phyloP scores from a whole-genome alignment of 2,329 filamentous ascomycete species.

The Penicillium expansum region DNA sequence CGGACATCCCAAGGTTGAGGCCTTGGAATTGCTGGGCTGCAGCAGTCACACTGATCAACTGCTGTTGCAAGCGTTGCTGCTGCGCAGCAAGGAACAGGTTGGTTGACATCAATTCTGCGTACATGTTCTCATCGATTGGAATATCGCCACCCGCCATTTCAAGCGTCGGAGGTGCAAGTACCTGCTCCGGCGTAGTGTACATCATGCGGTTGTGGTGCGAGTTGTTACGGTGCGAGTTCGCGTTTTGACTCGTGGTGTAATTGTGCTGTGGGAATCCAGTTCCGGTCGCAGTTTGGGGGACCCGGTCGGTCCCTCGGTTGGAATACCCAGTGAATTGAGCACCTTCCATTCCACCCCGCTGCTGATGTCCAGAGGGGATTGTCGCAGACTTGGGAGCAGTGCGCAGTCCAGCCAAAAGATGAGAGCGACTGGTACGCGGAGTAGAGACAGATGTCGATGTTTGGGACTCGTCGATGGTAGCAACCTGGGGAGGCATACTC shows the following conservation, averaged over 20 bases:
- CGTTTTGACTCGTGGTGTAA: slow-evolving; percentile 32
- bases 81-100: slow-evolving; percentile 92
- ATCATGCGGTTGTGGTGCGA: slow-evolving; percentile 51
- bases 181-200: slow-evolving; percentile 77
- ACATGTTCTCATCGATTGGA: slow-evolving; percentile 78
- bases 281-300: slow-evolving; percentile 60
- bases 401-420: slow-evolving; percentile 86
- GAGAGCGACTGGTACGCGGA: slow-evolving; percentile 89
- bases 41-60: slow-evolving; percentile 78
- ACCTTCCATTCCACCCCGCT: slow-evolving; percentile 49
- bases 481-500: slow-evolving; percentile 71
- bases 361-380: slow-evolving; percentile 64
- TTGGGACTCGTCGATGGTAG: slow-evolving; percentile 62
- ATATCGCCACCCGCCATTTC: slow-evolving; percentile 65
- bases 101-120: slow-evolving; percentile 84
- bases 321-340: slow-evolving; percentile 48
- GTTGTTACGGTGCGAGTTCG: slow-evolving; percentile 32
- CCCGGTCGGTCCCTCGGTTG: slow-evolving; percentile 46
- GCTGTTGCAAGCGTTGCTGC: slow-evolving; percentile 91
- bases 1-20: slow-evolving; percentile 59
- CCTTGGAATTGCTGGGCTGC: slow-evolving; percentile 80
- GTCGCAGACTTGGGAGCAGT: slow-evolving; percentile 86
- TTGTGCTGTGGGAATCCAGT: slow-evolving; percentile 51
- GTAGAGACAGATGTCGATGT: slow-evolving; percentile 70
- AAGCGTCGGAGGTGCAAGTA: slow-evolving; percentile 66